These are phyloP conservation scores for Croton laevigatus DNA, from an alignment of 441 rosid species.

Conservation along the genomic window DNA sequence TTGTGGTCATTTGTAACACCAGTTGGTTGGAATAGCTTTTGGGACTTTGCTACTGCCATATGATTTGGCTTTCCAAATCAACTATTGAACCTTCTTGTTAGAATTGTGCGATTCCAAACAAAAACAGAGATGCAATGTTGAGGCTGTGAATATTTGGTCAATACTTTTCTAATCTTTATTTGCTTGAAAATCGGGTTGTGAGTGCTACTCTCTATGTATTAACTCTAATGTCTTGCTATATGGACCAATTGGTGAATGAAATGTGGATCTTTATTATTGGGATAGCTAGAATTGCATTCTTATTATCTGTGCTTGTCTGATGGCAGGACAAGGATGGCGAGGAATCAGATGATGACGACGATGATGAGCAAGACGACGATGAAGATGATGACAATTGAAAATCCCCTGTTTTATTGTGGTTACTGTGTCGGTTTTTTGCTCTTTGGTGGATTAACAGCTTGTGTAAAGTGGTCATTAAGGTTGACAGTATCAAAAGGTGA, in stretches of 20 bases:
- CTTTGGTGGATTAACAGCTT: conserved; percentile 32
- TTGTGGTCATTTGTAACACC: neutral
- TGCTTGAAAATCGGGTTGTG: neutral
- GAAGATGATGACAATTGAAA: conserved; percentile 45
- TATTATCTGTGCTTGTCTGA: conserved; percentile 4
- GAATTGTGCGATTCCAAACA: neutral
- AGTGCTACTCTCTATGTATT: neutral
- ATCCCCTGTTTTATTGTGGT: conserved; percentile 3
- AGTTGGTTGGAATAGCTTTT: neutral
- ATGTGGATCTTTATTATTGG: neutral
- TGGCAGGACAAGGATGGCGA: conserved; percentile 63
- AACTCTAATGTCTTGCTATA: neutral
- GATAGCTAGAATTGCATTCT: neutral
- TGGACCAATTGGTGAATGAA: too few species aligned
- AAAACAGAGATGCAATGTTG: neutral
- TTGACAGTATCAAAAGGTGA: conserved; percentile 22
- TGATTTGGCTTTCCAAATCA: neutral
- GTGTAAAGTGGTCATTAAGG: conserved; percentile 45
- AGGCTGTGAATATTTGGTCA: neutral
- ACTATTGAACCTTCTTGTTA: neutral
- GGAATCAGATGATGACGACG: conserved; percentile 55
- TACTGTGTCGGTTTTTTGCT: conserved; percentile 20
- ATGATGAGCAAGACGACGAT: conserved; percentile 57
- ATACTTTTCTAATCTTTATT: neutral
- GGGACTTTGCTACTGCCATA: neutral